phyloP scores from a whole-genome alignment of 768 basidiomycete genomes.

The Boletus patriciae region DNA sequence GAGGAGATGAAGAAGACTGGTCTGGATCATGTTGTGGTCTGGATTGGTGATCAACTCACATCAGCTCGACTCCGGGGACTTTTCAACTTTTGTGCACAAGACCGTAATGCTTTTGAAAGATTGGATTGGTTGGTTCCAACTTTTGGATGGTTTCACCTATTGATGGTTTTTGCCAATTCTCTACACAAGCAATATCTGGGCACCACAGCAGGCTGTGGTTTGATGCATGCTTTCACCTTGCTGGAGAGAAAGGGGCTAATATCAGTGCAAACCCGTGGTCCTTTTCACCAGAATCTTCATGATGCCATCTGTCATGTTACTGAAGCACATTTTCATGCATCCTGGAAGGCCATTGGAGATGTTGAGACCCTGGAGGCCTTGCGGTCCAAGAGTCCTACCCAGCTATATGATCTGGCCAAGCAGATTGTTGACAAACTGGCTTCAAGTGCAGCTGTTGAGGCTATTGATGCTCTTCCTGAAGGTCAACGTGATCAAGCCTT shows the following conservation, averaged over 20 bases:
- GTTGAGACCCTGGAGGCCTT: conserved; percentile 31
- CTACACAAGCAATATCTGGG: too few species aligned
- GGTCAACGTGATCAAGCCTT: conserved; percentile 29
- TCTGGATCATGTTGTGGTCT: too few species aligned
- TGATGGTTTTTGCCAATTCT: too few species aligned
- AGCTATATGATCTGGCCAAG: background rate
- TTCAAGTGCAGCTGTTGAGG: background rate
- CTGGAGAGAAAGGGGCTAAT: conserved; percentile 19
- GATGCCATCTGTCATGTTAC: conserved; percentile 38
- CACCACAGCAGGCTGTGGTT: conserved; percentile 20
- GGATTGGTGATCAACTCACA: background rate
- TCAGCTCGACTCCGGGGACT: background rate
- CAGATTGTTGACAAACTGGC: background rate
- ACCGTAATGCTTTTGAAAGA: background rate
- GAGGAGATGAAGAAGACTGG: too few species aligned
- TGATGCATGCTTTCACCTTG: conserved; percentile 21
- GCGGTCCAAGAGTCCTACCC: background rate
- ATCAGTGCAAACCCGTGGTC: conserved; percentile 10
- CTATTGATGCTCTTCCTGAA: background rate
- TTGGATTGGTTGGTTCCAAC: too few species aligned
- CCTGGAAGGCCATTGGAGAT: conserved; percentile 31
- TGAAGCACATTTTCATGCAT: conserved; percentile 38
- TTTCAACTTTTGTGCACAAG: background rate
- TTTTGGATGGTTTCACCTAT: too few species aligned
- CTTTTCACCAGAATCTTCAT: conserved; percentile 25